A percentile compares a stretch with the other conserved stretches of the same genome.
Evolutionary conservation across 129 eudicot genomes (phyloP).

Genomic region (Kitagawia praeruptora): DNA sequence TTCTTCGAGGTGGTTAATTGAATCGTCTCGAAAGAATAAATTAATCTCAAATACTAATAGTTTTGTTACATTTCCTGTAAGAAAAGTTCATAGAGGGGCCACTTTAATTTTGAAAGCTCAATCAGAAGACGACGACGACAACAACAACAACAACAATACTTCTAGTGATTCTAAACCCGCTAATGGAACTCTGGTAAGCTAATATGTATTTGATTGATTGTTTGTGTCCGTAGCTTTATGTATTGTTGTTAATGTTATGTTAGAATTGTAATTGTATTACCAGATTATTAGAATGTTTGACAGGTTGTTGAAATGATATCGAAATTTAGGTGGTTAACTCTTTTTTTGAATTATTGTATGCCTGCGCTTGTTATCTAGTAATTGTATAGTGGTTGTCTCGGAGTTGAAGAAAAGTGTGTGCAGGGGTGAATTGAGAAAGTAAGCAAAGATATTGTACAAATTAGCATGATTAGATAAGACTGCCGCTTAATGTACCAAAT

Average conservation of each 20-base stretch:
- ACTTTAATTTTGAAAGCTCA: constrained; percentile 44
- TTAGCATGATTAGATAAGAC: neutral
- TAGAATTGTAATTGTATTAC: neutral
- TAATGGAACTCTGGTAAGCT: constrained; percentile 66
- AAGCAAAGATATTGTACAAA: no score
- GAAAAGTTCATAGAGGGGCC: constrained; percentile 18
- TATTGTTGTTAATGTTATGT: neutral
- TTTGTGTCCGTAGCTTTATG: neutral
- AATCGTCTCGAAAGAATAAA: constrained; percentile 25
- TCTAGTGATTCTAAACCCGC: constrained; percentile 48
- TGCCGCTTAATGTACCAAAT: neutral
- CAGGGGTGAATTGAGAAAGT: neutral
- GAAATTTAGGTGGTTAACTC: no score
- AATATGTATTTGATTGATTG: no score
- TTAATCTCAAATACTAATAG: constrained; percentile 15
- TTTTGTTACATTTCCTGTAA: constrained; percentile 34
- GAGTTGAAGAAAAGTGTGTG: neutral
- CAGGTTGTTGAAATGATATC: no score
- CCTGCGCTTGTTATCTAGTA: neutral
- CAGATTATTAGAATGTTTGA: neutral
- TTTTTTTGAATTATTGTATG: neutral
- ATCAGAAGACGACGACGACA: constrained; percentile 25
- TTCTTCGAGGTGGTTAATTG: constrained; percentile 27
- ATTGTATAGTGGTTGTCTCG: neutral
- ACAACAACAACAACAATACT: constrained; percentile 3